Evolutionary conservation across 169 alveolate genomes (phyloP).

Genomic region (Theileria parva): DNA sequence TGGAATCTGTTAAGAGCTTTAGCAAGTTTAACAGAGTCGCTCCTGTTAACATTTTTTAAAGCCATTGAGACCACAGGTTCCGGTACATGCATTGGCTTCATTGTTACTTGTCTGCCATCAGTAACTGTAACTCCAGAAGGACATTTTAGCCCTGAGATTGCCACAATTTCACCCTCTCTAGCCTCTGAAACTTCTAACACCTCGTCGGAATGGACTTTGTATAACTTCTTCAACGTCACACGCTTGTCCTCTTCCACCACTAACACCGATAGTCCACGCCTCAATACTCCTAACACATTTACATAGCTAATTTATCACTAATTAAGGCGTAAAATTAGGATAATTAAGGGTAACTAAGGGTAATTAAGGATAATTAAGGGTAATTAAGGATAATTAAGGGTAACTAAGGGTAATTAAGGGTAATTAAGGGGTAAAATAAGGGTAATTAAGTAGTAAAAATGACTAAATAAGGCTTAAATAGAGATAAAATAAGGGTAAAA

Average conservation of each 20-base stretch:
- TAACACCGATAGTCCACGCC: conserved; percentile 46
- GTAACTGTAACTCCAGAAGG: conserved; percentile 90
- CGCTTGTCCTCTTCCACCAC: conserved; percentile 66
- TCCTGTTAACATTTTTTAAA: conserved; percentile 74
- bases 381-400: too few species aligned
- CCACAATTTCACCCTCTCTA: conserved; percentile 95
- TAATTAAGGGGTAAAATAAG: too few species aligned
- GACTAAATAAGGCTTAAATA: too few species aligned
- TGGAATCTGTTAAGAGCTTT: conserved; percentile 88
- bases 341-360: too few species aligned
- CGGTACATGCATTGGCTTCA: conserved; percentile 89
- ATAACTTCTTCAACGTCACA: conserved; percentile 79
- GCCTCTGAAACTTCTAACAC: conserved; percentile 89
- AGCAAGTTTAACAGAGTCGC: conserved; percentile 74
- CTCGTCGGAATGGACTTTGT: conserved; percentile 92
- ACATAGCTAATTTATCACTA: too few species aligned
- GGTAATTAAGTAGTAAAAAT: too few species aligned
- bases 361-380: too few species aligned
- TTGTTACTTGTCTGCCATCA: conserved; percentile 79
- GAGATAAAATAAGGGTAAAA: too few species aligned
- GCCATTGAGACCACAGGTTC: conserved; percentile 92
- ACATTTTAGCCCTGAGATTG: conserved; percentile 92
- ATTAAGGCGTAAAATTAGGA: too few species aligned
- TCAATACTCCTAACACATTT: conserved; percentile 22
- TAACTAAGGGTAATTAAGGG: too few species aligned